These are phyloP conservation scores for Plenodomus biglobosus DNA, from an alignment of 2,329 filamentous ascomycete genomes.

Conservation along the genomic window DNA sequence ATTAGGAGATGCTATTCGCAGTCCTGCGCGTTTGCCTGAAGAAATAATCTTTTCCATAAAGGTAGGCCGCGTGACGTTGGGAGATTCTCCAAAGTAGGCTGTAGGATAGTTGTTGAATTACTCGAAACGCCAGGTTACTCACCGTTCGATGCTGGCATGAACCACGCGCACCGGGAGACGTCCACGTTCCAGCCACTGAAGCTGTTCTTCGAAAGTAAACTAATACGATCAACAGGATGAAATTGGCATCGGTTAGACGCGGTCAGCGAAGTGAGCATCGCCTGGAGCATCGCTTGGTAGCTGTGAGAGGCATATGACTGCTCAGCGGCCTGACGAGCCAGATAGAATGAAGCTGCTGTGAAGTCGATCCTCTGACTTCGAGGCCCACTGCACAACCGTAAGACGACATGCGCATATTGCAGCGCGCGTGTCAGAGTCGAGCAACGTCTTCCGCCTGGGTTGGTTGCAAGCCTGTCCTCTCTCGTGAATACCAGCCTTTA, in stretches of 20 bases:
- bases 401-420: neutral
- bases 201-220: neutral
- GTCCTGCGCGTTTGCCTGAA: neutral
- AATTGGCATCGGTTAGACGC: neutral
- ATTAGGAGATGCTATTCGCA: neutral
- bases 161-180: neutral
- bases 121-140: neutral
- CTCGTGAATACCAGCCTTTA: neutral
- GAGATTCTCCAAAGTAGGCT: no score
- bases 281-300: slow-evolving; percentile 1
- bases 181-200: neutral
- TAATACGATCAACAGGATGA: neutral
- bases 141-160: neutral
- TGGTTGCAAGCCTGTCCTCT: neutral
- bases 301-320: slow-evolving; percentile 14
- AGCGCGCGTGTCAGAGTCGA: neutral
- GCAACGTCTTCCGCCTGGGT: neutral
- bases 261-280: slow-evolving; percentile 1
- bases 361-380: neutral
- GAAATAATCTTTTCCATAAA: neutral
- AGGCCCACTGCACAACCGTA: slow-evolving; percentile 1
- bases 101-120: no score
- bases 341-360: slow-evolving; percentile 4
- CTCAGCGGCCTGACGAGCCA: slow-evolving; percentile 10
- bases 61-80: no score